Evolutionary conservation across 73 alveolate species (phyloP).

Genomic region (Blepharisma stoltei): DNA sequence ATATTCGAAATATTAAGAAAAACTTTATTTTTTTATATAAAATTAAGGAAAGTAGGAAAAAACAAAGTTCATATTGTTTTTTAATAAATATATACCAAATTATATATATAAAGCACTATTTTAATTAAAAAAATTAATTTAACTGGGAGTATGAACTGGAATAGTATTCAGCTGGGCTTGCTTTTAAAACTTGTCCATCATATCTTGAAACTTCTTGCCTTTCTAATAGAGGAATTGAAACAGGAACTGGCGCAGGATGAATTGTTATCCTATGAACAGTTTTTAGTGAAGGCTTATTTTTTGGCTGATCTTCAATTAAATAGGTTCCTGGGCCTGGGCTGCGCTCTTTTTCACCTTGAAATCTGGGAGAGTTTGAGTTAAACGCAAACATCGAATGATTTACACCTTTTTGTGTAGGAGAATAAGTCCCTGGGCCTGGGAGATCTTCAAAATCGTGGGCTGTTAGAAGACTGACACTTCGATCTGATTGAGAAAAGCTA

Average conservation of each 20-base stretch:
- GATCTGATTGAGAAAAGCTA: conserved; percentile 3
- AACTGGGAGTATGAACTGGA: too few relatives aligned
- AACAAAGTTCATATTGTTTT: too few relatives aligned
- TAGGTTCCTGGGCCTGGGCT: conserved; percentile 23
- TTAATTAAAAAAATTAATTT: too few relatives aligned
- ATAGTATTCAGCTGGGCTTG: conserved; percentile 14
- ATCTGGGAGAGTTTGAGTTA: neutral
- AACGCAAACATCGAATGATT: neutral
- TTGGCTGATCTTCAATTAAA: too few relatives aligned
- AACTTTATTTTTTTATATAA: too few relatives aligned
- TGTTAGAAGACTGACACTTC: conserved; percentile 3
- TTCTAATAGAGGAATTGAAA: conserved; percentile 18
- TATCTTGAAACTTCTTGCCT: conserved; percentile 14
- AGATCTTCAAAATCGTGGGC: conserved; percentile 2
- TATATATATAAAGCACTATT: too few relatives aligned
- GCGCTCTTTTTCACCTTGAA: neutral
- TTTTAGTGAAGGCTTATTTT: neutral
- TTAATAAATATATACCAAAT: too few relatives aligned
- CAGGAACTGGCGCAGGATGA: conserved; percentile 24
- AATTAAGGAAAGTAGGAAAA: too few relatives aligned
- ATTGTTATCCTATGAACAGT: neutral
- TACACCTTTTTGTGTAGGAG: neutral
- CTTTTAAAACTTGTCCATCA: conserved; percentile 7
- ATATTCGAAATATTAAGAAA: too few relatives aligned
- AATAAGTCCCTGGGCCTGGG: conserved; percentile 19